These are phyloP conservation scores for Candida tallmaniae DNA, from an alignment of 805 yeast species.

Conservation along the genomic window DNA sequence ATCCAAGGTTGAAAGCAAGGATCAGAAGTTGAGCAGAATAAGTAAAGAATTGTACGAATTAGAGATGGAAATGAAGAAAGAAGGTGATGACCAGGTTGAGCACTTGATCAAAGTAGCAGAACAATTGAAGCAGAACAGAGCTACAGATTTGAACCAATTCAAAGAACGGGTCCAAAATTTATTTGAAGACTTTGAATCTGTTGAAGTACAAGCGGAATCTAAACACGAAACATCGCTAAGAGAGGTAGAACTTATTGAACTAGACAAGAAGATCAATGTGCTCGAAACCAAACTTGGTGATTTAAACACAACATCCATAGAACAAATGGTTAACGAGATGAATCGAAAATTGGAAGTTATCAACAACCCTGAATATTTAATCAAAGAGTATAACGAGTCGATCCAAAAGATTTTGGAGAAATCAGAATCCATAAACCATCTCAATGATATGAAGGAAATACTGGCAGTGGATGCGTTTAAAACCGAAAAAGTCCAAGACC, in stretches of 20 bases:
- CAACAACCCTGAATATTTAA: conserved; percentile 29
- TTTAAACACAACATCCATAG: conserved; percentile 15
- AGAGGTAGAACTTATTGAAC: conserved; percentile 2
- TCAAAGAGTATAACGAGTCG: conserved; percentile 20
- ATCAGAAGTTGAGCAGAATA: conserved; percentile 35
- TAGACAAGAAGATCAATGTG: conserved; percentile 8
- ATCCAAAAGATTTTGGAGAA: conserved; percentile 21
- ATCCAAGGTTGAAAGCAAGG: conserved; percentile 27
- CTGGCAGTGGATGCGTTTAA: conserved; percentile 3
- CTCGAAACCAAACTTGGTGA: conserved; percentile 7
- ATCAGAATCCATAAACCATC: conserved; percentile 18
- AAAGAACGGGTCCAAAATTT: conserved; percentile 5
- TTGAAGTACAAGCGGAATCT: neutral
- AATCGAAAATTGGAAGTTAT: conserved; percentile 29
- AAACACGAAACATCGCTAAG: neutral
- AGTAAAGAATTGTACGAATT: conserved; percentile 37
- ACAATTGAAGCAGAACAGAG: conserved; percentile 3
- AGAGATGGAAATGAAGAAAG: conserved; percentile 13
- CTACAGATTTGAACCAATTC: conserved; percentile 4
- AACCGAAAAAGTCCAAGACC: conserved; percentile 19
- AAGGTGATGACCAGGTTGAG: conserved; percentile 5
- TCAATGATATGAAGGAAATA: conserved; percentile 1
- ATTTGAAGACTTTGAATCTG: conserved; percentile 4
- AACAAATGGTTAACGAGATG: conserved; percentile 25
- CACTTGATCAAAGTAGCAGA: conserved; percentile 8